phyloP scores from a whole-genome alignment of 495 filamentous ascomycete species.

The Cladorrhinum samala region DNA sequence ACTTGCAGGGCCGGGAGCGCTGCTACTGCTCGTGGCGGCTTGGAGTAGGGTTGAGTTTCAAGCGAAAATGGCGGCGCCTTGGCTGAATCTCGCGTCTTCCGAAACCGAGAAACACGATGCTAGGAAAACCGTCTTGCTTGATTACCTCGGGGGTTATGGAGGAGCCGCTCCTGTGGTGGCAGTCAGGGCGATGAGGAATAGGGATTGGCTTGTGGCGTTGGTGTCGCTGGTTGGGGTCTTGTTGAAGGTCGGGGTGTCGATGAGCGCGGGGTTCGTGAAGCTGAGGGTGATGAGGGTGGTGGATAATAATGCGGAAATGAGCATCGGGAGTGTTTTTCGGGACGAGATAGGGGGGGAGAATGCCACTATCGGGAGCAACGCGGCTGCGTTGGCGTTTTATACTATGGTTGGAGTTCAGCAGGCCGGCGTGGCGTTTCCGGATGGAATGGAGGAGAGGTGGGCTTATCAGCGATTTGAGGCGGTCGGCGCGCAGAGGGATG shows the following conservation, averaged over 20 bases:
- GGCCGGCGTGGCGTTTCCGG: slow-evolving; percentile 16
- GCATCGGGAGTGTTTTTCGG: neutral
- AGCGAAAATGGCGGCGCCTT: neutral
- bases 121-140: neutral
- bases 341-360: neutral
- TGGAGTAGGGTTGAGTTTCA: neutral
- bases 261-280: neutral
- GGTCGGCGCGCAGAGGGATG: slow-evolving; percentile 6
- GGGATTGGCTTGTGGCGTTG: neutral
- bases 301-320: neutral
- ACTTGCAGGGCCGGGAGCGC: neutral
- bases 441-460: slow-evolving; percentile 13
- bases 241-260: neutral
- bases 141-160: neutral
- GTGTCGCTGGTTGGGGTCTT: neutral
- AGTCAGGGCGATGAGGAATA: neutral
- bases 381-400: slow-evolving; percentile 17
- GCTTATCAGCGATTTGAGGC: slow-evolving; percentile 21
- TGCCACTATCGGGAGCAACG: too few species aligned
- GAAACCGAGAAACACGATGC: neutral
- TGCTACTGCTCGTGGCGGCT: neutral
- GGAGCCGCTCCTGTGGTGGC: neutral
- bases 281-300: neutral
- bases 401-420: too few species aligned
- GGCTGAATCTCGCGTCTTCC: neutral